Percentiles rank a stretch among this genome's conserved stretches.
These are phyloP conservation scores for Pyrenophora seminiperda DNA, from an alignment of 2,329 filamentous ascomycete genomes.

Conservation along the genomic window DNA sequence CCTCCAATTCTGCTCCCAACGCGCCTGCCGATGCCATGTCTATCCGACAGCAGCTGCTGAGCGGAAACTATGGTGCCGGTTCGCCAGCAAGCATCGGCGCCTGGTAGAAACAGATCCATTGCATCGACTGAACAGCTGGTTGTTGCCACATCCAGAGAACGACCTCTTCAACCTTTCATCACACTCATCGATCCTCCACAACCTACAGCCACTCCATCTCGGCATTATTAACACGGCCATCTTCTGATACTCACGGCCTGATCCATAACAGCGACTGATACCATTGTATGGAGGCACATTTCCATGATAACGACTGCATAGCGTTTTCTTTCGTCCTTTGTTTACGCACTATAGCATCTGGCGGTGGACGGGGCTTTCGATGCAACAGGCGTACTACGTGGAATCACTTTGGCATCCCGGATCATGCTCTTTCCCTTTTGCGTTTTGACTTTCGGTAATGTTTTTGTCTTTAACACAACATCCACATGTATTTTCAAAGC, in stretches of 20 bases:
- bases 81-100: conserved; percentile 61
- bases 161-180: background rate
- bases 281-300: conserved; percentile 28
- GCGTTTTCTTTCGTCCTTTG: conserved; percentile 34
- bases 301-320: conserved; percentile 46
- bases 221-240: conserved; percentile 7
- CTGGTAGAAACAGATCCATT: conserved; percentile 50
- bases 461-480: conserved; percentile 17
- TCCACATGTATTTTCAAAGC: background rate
- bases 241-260: conserved; percentile 15
- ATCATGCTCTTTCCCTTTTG: conserved; percentile 9
- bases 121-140: background rate
- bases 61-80: conserved; percentile 61
- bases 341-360: conserved; percentile 34
- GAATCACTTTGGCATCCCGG: conserved; percentile 1
- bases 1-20: conserved; percentile 24
- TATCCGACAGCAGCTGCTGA: conserved; percentile 57
- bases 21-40: conserved; percentile 40
- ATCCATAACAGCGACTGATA: conserved; percentile 14
- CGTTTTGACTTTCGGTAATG: conserved; percentile 20
- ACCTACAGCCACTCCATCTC: background rate
- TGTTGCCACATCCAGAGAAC: background rate
- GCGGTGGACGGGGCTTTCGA: conserved; percentile 19
- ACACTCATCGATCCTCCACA: background rate
- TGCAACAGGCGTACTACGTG: conserved; percentile 18